Percentiles rank a stretch among this genome's conserved stretches.
Evolutionary conservation across 352 stramenopile species (phyloP).

Genomic region (Globisporangium yorkense): DNA sequence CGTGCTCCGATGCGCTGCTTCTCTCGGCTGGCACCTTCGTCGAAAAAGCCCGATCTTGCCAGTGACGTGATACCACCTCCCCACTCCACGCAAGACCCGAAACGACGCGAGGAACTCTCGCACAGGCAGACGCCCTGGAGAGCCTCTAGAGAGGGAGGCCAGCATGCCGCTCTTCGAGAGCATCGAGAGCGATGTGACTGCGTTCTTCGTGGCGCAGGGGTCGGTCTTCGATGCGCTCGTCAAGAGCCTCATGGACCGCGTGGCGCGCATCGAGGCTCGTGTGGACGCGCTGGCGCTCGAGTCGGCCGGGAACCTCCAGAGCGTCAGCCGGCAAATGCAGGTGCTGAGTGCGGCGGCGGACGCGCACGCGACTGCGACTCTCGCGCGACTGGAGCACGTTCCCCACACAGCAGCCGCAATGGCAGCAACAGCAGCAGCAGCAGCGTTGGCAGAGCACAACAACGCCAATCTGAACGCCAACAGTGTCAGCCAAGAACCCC

Average conservation of each 20-base stretch:
- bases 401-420: neutral
- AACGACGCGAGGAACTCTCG: neutral
- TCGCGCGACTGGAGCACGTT: slow-evolving; percentile 4
- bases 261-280: slow-evolving; percentile 33
- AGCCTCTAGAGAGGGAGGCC: too few species aligned
- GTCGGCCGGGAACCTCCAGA: slow-evolving; percentile 24
- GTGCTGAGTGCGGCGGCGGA: slow-evolving; percentile 9
- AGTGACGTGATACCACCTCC: too few species aligned
- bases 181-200: slow-evolving; percentile 51
- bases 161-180: slow-evolving; percentile 62
- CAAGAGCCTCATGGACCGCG: slow-evolving; percentile 47
- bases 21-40: too few species aligned
- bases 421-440: neutral
- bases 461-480: neutral
- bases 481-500: neutral
- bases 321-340: slow-evolving; percentile 25
- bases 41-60: too few species aligned
- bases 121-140: neutral
- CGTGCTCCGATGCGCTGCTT: too few species aligned
- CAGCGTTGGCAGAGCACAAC: neutral
- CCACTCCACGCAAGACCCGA: neutral
- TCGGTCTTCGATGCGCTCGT: slow-evolving; percentile 59
- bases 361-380: slow-evolving; percentile 11
- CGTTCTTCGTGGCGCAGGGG: slow-evolving; percentile 68
- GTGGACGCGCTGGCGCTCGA: slow-evolving; percentile 30